Base-by-base conservation (phyloP, 2,329 filamentous ascomycete species). In the Xylariomycetidae sp. region DNA sequence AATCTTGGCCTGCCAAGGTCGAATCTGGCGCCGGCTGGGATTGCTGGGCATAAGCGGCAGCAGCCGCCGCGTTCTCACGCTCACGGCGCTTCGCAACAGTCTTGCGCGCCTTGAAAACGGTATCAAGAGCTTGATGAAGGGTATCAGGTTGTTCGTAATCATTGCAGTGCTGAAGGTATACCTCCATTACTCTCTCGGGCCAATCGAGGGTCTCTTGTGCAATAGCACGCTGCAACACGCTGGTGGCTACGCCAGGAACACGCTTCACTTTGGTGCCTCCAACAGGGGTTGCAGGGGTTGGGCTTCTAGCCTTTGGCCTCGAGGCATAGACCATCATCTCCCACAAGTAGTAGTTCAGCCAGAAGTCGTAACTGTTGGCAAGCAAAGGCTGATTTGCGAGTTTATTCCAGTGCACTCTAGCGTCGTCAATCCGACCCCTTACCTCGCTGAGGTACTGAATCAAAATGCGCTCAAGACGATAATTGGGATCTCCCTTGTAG, bases 391-490 rank as follows among this genome's bases (percentile, higher is more conserved):
- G 66, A 15, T 76, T 57, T 4, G 70, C 73, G 18, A 97, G 69
- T 13, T 77, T 75, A 44, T 84, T 79, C 80, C 87, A 97, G 30
- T 85, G 77, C 12, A 74, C 71, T 25, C 92, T 78, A 3, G 90
- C 92, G 36, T 82, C 82, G 14, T 87, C 77, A 33, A 86, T 67
- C 25, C 85, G 82, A 16, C 80, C 80, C 45, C 87, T 88, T 48
- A 85, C 87, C 56, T 95, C 86, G 4, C 86, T 89, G 30, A 94
- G 71, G 54, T 90, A 95, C 54, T 94, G 88, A 49, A 96, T 90
- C 44, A 92, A 83, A 36, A 96, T 94, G 34, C 87, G 82, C 59
- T 97, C 88, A 5, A 97, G 74, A 9, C 89, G 82, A 57, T 88
- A 97, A 29, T 83, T 77, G 1, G 88, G 85, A 54, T 98, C 90